Percentiles rank a stretch among this genome's conserved stretches.
Conservation (phyloP, 2,329 filamentous ascomycete genomes). For the Ceratocystis papillata region DNA sequence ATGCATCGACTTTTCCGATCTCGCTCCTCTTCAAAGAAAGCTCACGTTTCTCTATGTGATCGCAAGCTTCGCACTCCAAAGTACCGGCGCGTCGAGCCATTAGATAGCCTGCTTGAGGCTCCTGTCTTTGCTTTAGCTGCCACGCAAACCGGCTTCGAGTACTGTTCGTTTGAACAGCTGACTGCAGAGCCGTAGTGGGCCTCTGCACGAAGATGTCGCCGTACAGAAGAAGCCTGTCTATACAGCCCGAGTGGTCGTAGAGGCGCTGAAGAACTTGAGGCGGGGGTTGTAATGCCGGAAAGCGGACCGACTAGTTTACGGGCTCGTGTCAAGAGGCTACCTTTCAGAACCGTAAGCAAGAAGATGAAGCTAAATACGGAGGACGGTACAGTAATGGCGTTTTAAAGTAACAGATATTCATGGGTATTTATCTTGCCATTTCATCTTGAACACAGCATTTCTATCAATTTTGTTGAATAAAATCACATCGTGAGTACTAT, state of each 20-base stretch:
- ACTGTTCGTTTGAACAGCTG: conserved; percentile 9
- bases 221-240: neutral
- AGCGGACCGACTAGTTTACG: neutral
- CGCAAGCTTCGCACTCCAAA: neutral
- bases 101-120: neutral
- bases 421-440: too few species aligned
- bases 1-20: neutral
- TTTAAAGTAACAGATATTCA: too few species aligned
- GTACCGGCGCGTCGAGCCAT: neutral
- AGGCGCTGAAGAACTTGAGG: neutral
- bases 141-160: neutral
- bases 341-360: neutral
- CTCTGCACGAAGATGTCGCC: neutral
- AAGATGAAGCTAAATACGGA: neutral
- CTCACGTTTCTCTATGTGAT: neutral
- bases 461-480: too few species aligned
- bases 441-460: too few species aligned
- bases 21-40: neutral
- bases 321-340: neutral
- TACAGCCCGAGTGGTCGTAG: neutral
- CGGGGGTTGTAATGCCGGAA: neutral
- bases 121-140: neutral
- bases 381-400: too few species aligned
- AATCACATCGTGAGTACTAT: neutral
- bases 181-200: conserved; percentile 14